Percentiles rank a stretch among this genome's conserved stretches.
phyloP scores from a whole-genome alignment of 176 grass and related monocot genomes.

The Secale cereale region DNA sequence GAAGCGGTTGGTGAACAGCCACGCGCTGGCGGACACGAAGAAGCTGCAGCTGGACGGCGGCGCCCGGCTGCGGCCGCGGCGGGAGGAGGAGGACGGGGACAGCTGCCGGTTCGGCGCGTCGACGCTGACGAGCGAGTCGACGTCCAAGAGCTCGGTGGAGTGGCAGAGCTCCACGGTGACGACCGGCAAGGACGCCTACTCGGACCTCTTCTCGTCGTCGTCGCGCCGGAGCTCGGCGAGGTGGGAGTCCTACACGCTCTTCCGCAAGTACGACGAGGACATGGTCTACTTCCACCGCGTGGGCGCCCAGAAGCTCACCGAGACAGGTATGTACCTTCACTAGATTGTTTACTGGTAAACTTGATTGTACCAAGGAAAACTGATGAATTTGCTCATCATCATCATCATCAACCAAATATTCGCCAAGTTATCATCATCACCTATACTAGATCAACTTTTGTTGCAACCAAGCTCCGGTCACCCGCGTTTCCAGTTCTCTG shows the following conservation, averaged over 20 bases:
- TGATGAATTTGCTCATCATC: background rate
- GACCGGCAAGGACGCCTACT: constrained; percentile 46
- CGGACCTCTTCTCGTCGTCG: constrained; percentile 90
- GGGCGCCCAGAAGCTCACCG: constrained; percentile 82
- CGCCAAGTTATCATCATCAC: constrained; percentile 27
- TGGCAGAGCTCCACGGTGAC: constrained; percentile 79
- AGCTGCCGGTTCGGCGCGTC: constrained; percentile 45
- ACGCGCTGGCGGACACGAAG: constrained; percentile 27
- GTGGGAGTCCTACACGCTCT: constrained; percentile 87
- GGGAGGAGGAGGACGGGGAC: constrained; percentile 10
- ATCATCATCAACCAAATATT: background rate
- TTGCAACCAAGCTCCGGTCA: constrained; percentile 1
- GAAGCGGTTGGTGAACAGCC: constrained; percentile 25
- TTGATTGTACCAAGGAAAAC: background rate
- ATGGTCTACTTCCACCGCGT: constrained; percentile 93
- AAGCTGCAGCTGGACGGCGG: constrained; percentile 17
- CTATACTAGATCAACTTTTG: background rate
- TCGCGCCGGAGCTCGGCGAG: constrained; percentile 82
- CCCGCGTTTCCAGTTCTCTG: constrained; percentile 10
- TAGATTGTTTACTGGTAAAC: background rate
- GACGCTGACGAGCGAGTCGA: constrained; percentile 76
- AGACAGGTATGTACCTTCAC: constrained; percentile 48
- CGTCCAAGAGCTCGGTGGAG: constrained; percentile 96
- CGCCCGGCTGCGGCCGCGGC: background rate
- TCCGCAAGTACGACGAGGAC: constrained; percentile 93